Percentiles rank a stretch among this genome's conserved stretches.
phyloP scores from a whole-genome alignment of 1,284 basidiomycete genomes.

The Leccinum angustisporum region DNA sequence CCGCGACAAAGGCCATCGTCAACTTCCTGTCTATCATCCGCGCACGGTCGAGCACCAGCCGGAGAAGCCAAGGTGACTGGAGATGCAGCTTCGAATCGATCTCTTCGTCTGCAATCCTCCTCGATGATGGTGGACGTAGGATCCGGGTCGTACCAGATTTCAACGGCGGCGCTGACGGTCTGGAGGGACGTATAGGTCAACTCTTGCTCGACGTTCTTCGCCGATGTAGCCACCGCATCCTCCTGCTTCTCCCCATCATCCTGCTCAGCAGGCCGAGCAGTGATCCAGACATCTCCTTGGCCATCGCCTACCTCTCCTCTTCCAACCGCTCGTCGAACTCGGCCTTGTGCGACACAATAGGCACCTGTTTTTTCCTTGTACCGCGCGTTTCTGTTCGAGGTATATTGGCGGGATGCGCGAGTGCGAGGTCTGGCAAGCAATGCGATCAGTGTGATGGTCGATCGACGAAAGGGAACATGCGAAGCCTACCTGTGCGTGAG shows the following conservation, averaged over 20 bases:
- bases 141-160: constrained; percentile 98
- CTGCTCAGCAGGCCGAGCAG: constrained; percentile 36
- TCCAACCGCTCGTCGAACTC: constrained; percentile 78
- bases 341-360: constrained; percentile 71
- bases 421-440: too few species aligned
- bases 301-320: constrained; percentile 80
- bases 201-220: constrained; percentile 87
- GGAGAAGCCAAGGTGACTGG: constrained; percentile 96
- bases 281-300: constrained; percentile 54
- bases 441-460: too few species aligned
- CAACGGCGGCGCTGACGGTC: constrained; percentile 93
- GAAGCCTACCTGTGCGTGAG: background rate
- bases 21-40: constrained; percentile 98
- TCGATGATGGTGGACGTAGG: constrained; percentile 92
- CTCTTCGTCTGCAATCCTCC: constrained; percentile 98
- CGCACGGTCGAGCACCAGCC: constrained; percentile 94
- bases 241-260: constrained; percentile 41
- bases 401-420: constrained; percentile 53
- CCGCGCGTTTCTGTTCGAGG: constrained; percentile 83
- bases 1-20: constrained; percentile 94
- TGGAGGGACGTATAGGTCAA: constrained; percentile 93
- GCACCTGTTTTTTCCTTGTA: constrained; percentile 87
- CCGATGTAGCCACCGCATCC: constrained; percentile 27
- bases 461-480: too few species aligned
- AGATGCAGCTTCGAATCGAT: constrained; percentile 89